These are phyloP conservation scores for Dactylellina cionopaga DNA, from an alignment of 2,329 filamentous ascomycete genomes.

Conservation along the genomic window DNA sequence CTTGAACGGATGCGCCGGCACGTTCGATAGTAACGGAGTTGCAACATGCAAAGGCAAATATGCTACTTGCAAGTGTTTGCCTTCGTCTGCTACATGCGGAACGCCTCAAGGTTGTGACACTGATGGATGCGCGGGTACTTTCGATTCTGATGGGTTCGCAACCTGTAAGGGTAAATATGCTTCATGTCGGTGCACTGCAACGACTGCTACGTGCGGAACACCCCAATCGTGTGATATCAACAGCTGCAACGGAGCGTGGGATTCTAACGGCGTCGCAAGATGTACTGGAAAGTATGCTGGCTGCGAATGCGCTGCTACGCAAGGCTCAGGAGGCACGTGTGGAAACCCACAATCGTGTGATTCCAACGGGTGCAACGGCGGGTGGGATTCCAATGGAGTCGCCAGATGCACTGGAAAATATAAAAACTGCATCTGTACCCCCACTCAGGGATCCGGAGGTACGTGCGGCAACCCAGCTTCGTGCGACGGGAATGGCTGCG, in stretches of 20 bases:
- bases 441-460: constrained; percentile 4
- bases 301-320: neutral
- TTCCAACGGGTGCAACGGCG: neutral
- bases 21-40: neutral
- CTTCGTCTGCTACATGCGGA: neutral
- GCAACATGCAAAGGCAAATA: constrained; percentile 21
- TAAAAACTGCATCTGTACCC: neutral
- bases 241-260: neutral
- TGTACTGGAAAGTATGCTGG: constrained; percentile 9
- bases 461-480: constrained; percentile 11
- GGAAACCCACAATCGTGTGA: constrained; percentile 12
- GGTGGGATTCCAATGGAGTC: constrained; percentile 1
- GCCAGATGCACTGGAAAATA: constrained; percentile 17
- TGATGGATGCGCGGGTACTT: constrained; percentile 1
- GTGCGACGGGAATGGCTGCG: constrained; percentile 14
- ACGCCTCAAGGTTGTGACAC: neutral
- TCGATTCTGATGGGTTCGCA: neutral
- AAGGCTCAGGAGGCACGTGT: neutral
- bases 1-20: neutral
- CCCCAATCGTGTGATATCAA: neutral
- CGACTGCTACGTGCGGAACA: constrained; percentile 3
- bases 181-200: constrained; percentile 8
- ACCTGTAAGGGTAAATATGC: constrained; percentile 20
- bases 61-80: neutral
- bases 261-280: constrained; percentile 5